phyloP scores from a whole-genome alignment of 208 protist species.

The Trypanosoma rangeli region DNA sequence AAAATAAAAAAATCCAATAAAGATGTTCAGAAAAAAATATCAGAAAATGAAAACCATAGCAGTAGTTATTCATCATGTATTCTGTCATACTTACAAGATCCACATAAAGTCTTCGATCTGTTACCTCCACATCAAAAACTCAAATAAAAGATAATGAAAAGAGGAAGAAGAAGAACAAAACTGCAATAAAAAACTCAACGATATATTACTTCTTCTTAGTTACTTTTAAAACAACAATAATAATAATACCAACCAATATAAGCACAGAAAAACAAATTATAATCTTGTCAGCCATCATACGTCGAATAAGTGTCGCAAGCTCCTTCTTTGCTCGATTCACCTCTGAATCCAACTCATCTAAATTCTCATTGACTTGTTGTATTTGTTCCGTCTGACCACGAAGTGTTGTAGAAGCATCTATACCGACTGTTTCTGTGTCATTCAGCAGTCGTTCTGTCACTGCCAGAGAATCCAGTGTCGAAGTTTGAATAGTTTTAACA shows the following conservation, averaged over 20 bases:
- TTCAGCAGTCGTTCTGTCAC: conserved; percentile 63
- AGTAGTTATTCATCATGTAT: not conserved
- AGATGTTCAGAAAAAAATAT: too few relatives aligned
- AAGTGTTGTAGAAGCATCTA: conserved; percentile 62
- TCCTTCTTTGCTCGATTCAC: conserved; percentile 45
- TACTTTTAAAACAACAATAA: conserved; percentile 57
- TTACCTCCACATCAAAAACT: not conserved
- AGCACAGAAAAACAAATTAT: conserved; percentile 81
- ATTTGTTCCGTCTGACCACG: conserved; percentile 77
- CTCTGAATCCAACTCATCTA: conserved; percentile 42
- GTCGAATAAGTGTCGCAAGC: conserved; percentile 66
- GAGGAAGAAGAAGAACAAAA: conserved; percentile 1
- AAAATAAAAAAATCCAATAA: not conserved
- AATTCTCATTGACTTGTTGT: conserved; percentile 55
- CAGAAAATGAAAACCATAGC: too few relatives aligned
- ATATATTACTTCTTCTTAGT: conserved; percentile 15
- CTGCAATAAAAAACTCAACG: not conserved
- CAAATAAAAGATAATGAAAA: not conserved
- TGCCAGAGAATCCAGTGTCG: conserved; percentile 55
- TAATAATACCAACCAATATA: conserved; percentile 80
- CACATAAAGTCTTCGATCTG: not conserved
- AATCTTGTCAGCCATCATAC: conserved; percentile 83
- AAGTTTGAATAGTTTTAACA: conserved; percentile 57
- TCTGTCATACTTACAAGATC: too few relatives aligned
- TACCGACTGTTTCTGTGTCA: conserved; percentile 67